These are phyloP conservation scores for Sporothrix pseudoabietina DNA, from an alignment of 2,329 filamentous ascomycete species.

Conservation along the genomic window DNA sequence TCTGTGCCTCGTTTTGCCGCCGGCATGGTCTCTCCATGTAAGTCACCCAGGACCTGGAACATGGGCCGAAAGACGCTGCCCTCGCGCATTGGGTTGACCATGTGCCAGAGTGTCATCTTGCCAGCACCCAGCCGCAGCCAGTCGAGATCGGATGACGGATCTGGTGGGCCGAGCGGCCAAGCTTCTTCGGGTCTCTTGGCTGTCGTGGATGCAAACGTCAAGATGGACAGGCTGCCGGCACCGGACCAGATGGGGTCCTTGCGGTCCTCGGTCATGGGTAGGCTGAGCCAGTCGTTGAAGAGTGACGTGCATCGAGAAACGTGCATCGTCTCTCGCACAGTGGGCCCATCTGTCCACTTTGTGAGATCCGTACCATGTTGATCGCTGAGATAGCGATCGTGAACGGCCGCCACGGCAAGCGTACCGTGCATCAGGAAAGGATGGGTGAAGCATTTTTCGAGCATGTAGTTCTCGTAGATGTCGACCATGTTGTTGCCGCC, in stretches of 20 bases:
- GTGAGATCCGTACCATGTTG: conserved; percentile 29
- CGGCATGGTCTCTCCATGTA: conserved; percentile 28
- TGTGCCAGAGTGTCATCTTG: conserved; percentile 45
- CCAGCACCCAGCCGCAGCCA: conserved; percentile 43
- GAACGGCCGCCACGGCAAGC: conserved; percentile 47
- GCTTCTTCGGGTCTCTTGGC: conserved; percentile 39
- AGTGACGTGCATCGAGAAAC: conserved; percentile 47
- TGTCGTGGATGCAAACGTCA: conserved; percentile 47
- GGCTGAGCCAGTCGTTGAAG: conserved; percentile 44
- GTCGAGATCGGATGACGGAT: conserved; percentile 38
- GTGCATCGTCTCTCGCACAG: conserved; percentile 49
- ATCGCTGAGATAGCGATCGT: conserved; percentile 42
- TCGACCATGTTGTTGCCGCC: conserved; percentile 1
- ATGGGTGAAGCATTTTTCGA: conserved; percentile 44
- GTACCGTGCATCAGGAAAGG: conserved; percentile 52
- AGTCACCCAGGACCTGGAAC: conserved; percentile 43
- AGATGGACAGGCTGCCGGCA: conserved; percentile 47
- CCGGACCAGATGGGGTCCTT: conserved; percentile 53
- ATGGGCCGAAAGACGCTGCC: conserved; percentile 44
- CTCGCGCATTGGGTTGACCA: conserved; percentile 42
- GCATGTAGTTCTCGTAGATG: conserved; percentile 37
- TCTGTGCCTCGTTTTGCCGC: not conserved
- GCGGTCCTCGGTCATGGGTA: conserved; percentile 42
- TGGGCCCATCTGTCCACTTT: not conserved
- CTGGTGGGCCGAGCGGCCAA: conserved; percentile 41